Evolutionary conservation across 768 basidiomycete genomes (phyloP).

Genomic region (Russula lepida): DNA sequence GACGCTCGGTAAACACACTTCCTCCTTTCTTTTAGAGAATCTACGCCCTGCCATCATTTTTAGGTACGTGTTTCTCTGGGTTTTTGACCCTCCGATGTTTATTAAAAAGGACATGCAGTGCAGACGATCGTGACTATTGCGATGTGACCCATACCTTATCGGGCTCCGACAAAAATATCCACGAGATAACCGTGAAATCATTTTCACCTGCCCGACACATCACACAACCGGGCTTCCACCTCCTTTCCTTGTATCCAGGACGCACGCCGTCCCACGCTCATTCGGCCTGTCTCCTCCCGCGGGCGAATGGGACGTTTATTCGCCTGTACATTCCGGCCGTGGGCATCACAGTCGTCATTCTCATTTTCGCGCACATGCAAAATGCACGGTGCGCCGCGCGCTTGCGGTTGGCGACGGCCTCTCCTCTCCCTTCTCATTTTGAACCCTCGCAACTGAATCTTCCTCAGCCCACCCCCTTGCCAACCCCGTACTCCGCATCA

Average conservation of each 20-base stretch:
- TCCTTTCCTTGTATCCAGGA: slow-evolving; percentile 57
- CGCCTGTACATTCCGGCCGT: slow-evolving; percentile 57
- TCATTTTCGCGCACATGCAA: slow-evolving; percentile 40
- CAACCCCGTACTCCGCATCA: slow-evolving; percentile 21
- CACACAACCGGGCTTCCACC: slow-evolving; percentile 72
- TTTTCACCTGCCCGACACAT: slow-evolving; percentile 74
- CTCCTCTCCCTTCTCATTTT: slow-evolving; percentile 6
- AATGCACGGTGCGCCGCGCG: slow-evolving; percentile 12
- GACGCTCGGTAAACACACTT: slow-evolving; percentile 72
- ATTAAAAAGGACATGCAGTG: slow-evolving; percentile 35
- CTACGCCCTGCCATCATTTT: slow-evolving; percentile 64
- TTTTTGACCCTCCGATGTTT: not conserved
- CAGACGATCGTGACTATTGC: slow-evolving; percentile 90
- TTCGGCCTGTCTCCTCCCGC: slow-evolving; percentile 70
- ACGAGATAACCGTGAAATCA: slow-evolving; percentile 83
- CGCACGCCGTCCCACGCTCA: slow-evolving; percentile 42
- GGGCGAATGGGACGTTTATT: slow-evolving; percentile 52
- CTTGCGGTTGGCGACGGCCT: slow-evolving; percentile 17
- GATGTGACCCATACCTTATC: slow-evolving; percentile 51
- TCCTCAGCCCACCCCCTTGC: not conserved
- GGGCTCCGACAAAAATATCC: slow-evolving; percentile 30
- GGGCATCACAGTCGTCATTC: slow-evolving; percentile 41
- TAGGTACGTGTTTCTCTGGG: slow-evolving; percentile 38
- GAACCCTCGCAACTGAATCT: not conserved
- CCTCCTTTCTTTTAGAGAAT: slow-evolving; percentile 57